Percentiles rank a stretch among this genome's conserved stretches.
phyloP scores from a whole-genome alignment of 768 basidiomycete genomes.

The Rhodotorula graminis region DNA sequence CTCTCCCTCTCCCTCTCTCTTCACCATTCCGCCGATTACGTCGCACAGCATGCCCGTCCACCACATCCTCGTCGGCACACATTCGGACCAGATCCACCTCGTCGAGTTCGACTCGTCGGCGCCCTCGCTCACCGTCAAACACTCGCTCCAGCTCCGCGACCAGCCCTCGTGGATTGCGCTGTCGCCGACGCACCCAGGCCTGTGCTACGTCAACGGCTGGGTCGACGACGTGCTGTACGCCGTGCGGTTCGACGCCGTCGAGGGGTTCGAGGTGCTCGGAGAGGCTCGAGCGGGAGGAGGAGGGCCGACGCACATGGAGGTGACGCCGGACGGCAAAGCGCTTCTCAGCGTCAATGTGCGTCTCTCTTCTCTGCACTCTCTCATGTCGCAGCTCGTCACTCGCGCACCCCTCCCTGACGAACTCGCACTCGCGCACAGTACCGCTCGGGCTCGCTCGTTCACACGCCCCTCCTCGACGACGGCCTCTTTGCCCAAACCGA shows the following conservation, averaged over 20 bases:
- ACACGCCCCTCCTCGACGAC: not conserved
- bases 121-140: not conserved
- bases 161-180: not conserved
- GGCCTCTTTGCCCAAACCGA: not conserved
- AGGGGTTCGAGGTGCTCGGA: not conserved
- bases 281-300: not conserved
- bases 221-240: not conserved
- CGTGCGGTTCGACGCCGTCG: not conserved
- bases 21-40: not conserved
- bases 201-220: not conserved
- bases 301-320: not conserved
- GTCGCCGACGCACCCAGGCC: not conserved
- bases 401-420: no score
- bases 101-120: not conserved
- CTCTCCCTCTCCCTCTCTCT: no score
- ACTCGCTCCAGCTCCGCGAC: not conserved
- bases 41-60: not conserved
- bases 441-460: not conserved
- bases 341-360: not conserved
- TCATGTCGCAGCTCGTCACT: not conserved
- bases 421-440: not conserved
- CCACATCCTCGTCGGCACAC: not conserved
- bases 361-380: not conserved
- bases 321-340: not conserved
- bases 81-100: not conserved